A percentile compares a stretch with the other conserved stretches of the same genome.
These are phyloP conservation scores for Trichoderma gamsii DNA, from an alignment of 495 filamentous ascomycete species.

Conservation along the genomic window DNA sequence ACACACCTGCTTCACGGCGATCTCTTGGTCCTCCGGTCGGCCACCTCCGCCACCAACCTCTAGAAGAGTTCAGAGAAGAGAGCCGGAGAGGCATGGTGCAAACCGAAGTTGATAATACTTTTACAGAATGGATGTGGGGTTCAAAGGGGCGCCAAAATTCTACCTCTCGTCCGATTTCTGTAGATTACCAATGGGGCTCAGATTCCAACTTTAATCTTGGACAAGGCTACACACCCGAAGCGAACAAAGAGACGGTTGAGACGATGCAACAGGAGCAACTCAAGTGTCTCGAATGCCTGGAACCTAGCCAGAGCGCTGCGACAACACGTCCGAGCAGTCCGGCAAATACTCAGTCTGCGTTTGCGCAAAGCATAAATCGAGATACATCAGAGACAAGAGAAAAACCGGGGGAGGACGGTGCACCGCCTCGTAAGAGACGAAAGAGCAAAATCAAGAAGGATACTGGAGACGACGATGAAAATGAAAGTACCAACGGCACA, in stretches of 20 bases:
- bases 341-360: conserved; percentile 29
- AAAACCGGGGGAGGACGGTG: conserved; percentile 15
- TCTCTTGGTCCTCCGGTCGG: conserved; percentile 14
- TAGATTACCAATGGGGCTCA: conserved; percentile 57
- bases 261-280: conserved; percentile 48
- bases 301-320: conserved; percentile 44
- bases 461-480: conserved; percentile 24
- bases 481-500: neutral
- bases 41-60: conserved; percentile 17
- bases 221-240: conserved; percentile 50
- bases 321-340: conserved; percentile 58
- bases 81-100: neutral
- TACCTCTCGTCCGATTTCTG: conserved; percentile 20
- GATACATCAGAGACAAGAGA: neutral
- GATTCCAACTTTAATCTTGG: conserved; percentile 53
- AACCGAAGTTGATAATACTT: conserved; percentile 24
- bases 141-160: conserved; percentile 17
- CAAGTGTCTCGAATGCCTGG: conserved; percentile 49
- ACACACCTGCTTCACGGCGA: neutral
- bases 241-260: conserved; percentile 50
- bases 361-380: neutral
- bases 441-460: conserved; percentile 40
- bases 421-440: conserved; percentile 36
- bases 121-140: conserved; percentile 37
- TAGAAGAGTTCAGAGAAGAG: conserved; percentile 19